Base-by-base conservation (phyloP, 2,329 filamentous ascomycete species). In the Beauveria medogensis region DNA sequence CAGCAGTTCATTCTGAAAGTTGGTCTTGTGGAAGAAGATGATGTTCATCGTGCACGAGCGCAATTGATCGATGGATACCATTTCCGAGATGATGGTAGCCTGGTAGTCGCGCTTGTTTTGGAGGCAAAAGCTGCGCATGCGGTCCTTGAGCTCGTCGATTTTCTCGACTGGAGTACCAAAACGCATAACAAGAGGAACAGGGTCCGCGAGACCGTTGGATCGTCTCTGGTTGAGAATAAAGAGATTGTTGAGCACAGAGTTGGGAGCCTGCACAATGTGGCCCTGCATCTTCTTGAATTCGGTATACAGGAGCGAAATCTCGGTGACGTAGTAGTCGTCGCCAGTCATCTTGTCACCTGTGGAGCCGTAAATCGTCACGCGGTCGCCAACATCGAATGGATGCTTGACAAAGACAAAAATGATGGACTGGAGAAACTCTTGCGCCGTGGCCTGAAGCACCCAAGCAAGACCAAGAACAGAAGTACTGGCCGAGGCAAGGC, bases 211-310 rank as follows among this genome's bases (percentile, higher is more conserved):
- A 5, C 88, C 89, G 65, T 92, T 92, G 40, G 91, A 95, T 59
- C 93, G 89, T 51, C 93, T 87, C 76, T 96, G 92, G 73, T 97
- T 97, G 50, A 97, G 86, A 64, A 97, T 96, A 75, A 97, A 97
- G 0, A 97, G 81, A 0, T 85, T 91, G 74, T 97, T 97, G 60
- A 97, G 82, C 43, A 96, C 86, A 62, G 89, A 95, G 81, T 97
- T 97, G 12, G 93, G 93, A 0, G 93, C 93, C 73, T 97, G 93
- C 0, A 97, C 93, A 26, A 97, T 88, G 68, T 97, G 92, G 2
- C 93, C 93, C 73, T 97, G 89, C 90, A 97, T 93, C 79, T 97
- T 97, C 81, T 97, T 97, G 79, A 97, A 97, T 70, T 97, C 93
- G 16, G 93, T 97, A 72, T 94, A 97, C 18, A 97, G 81, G 1